Percentiles rank a stretch among this genome's conserved stretches.
These are phyloP conservation scores for Ocimum tenuiflorum DNA, from an alignment of 257 asterid genomes.

Conservation along the genomic window DNA sequence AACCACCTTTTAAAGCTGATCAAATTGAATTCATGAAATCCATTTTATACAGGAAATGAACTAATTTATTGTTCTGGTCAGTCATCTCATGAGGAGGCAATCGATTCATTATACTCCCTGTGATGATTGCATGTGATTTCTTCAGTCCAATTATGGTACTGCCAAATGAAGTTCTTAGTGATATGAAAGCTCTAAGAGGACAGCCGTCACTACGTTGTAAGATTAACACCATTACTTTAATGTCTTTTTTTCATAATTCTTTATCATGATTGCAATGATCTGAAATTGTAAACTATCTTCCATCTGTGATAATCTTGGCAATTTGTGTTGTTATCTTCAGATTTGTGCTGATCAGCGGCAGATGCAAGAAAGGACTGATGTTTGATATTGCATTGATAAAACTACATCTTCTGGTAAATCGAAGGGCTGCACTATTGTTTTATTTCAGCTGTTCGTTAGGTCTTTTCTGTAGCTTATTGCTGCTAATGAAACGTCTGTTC, in stretches of 20 bases:
- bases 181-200: constrained; percentile 16
- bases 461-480: background rate
- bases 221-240: background rate
- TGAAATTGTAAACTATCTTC: background rate
- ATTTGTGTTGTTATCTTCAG: constrained; percentile 3
- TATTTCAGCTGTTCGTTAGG: background rate
- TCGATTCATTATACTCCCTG: constrained; percentile 3
- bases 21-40: constrained; percentile 42
- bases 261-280: background rate
- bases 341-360: constrained; percentile 2
- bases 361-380: constrained; percentile 8
- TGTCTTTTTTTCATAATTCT: background rate
- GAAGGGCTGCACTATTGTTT: background rate
- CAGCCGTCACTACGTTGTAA: background rate
- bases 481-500: too few relatives aligned
- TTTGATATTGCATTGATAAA: background rate
- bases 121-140: constrained; percentile 6
- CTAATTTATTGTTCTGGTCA: constrained; percentile 5
- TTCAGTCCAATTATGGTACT: background rate
- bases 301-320: too few relatives aligned
- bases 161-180: constrained; percentile 11
- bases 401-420: constrained; percentile 20
- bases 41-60: constrained; percentile 25
- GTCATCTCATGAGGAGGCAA: background rate
- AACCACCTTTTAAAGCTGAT: constrained; percentile 48